Evolutionary conservation across 805 yeast species (phyloP), one percentile per base, ranked within the genome.

Genomic region (Ogataea saltuana): DNA sequence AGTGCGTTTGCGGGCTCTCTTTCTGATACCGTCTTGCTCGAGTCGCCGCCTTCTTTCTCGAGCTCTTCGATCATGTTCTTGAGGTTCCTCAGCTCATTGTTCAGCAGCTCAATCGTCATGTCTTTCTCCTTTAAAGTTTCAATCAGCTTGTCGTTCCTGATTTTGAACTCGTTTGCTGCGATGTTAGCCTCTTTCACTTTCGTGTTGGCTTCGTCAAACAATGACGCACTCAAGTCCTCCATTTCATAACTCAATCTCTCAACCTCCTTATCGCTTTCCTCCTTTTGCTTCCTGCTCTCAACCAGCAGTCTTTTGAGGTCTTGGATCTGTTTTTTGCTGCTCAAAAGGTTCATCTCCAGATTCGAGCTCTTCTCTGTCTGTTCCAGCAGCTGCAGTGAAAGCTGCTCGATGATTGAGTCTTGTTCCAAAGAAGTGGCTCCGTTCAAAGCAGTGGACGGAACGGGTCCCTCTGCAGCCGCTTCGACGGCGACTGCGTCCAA

Each of bases 161-260:
- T 63, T 53, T 81, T 80, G 48, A 71, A 71, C 25, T 77, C 79
- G 56, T 81, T 74, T 4, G 82, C 76, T 44, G 83, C 85, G 41
- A 79, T 72, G 46, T 86, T 78, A 0, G 95, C 96, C 48, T 81
- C 78, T 37, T 84, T 79, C 6, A 88, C 96, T 87, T 87, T 86
- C 38, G 75, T 74, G 59, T 88, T 88, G 11, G 96, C 96, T 58
- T 88, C 93, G 49, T 79, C 84, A 58, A 88, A 88, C 23, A 88
- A 65, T 1, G 89, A 79, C 1, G 83, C 87, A 1, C 89, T 78
- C 35, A 88, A 65, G 29, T 87, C 95, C 57, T 86, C 93, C 27
- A 88, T 85, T 59, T 88, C 96, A 23, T 73, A 77, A 48, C 83
- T 78, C 39, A 88, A 64, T 45, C 75, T 72, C 34, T 75, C 69